Percentiles rank a stretch among this genome's conserved stretches.
Evolutionary conservation across 2,329 filamentous ascomycete genomes (phyloP).

Genomic region (Colletotrichum sp.): DNA sequence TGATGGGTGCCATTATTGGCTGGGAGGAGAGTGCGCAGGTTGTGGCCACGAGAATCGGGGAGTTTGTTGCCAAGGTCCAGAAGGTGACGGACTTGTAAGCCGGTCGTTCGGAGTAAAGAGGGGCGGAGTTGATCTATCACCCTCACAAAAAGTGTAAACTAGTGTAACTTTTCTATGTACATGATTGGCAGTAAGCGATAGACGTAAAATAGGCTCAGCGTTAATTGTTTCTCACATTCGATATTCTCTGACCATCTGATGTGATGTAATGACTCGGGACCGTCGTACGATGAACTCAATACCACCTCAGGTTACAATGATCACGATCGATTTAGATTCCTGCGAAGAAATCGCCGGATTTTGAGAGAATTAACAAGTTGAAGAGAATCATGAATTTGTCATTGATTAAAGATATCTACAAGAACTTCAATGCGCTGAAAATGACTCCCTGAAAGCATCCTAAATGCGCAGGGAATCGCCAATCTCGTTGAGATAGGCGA

Average conservation of each 20-base stretch:
- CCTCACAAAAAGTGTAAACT: neutral
- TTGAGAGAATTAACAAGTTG: neutral
- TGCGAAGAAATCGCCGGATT: neutral
- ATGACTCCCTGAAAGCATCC: neutral
- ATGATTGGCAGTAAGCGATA: neutral
- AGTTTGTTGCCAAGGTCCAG: neutral
- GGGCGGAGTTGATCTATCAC: neutral
- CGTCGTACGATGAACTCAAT: neutral
- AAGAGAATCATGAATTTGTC: neutral
- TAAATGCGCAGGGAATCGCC: neutral
- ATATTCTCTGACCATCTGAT: neutral
- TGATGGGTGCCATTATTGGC: neutral
- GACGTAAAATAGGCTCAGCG: neutral
- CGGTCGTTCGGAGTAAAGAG: neutral
- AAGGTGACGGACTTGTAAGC: neutral
- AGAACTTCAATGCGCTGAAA: neutral
- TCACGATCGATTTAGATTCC: neutral
- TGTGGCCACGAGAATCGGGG: neutral
- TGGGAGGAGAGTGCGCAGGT: slow-evolving; percentile 1
- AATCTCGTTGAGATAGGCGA: neutral
- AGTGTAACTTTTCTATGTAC: neutral
- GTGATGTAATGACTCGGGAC: neutral
- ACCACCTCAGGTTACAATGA: neutral
- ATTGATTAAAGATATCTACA: neutral
- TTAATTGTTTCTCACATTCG: neutral